Evolutionary conservation across 495 filamentous ascomycete genomes (phyloP), one percentile per base, ranked within the genome.

Genomic region (Trichoderma gamsii): DNA sequence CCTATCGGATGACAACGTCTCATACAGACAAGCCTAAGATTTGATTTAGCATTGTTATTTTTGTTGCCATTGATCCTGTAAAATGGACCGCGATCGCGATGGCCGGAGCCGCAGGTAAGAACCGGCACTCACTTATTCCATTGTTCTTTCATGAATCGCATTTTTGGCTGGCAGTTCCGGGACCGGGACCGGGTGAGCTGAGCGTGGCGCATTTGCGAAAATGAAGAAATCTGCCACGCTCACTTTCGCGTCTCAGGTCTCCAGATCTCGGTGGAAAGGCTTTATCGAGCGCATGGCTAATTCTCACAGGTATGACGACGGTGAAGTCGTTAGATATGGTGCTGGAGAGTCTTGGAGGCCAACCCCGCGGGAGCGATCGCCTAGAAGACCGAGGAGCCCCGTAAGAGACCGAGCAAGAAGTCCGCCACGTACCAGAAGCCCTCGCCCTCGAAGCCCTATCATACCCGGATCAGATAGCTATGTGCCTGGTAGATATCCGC

Each of bases 311-410:
- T 83, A 82, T 71, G 82, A 84, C 68, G 83, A 85, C 59, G 84
- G 84, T 5, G 82, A 85, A 72, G 83, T 85, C 23, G 78, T 81
- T 51, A 79, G 79, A 68, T 83, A 85, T 71, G 84, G 84, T 35
- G 82, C 79, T n/a, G 84, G 84, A 0, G 84, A 86, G 75, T 83
- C 81, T 21, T 86, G 85, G 70, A 73, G 83, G 43, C 84, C 84
- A 5, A 79, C 76, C 65, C 67, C 67, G 27, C 56, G 67, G 35
- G 82, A 80, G 68, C 41, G 65, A 51, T 80, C 82, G 15, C 79
- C 65, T 11, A 46, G 77, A 41, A 75, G 77, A 41, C 74, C 74
- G 46, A 75, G 79, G 67, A 82, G 79, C 69, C 80, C 81, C 0
- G 51, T 74, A 1, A 75, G 79, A 68, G 79, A 79, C n/a, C 67